Percentiles rank a stretch among this genome's conserved stretches.
phyloP scores from a whole-genome alignment of 2,329 filamentous ascomycete genomes.

The Clarireedia homoeocarpa region DNA sequence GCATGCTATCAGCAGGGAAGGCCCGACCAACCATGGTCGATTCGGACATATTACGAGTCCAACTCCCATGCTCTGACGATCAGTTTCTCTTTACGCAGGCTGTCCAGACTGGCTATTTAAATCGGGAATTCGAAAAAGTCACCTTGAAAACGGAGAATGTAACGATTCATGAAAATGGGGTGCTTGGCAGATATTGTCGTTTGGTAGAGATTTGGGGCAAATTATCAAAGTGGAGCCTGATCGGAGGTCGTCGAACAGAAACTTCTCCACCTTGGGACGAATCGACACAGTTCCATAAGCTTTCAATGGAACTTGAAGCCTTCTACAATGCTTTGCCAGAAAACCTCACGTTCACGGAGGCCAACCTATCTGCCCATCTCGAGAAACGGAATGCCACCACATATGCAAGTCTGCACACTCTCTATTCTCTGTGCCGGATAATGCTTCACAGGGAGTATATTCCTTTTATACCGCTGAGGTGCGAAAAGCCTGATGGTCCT shows the following conservation, averaged over 20 bases:
- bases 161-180: constrained; percentile 20
- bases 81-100: constrained; percentile 56
- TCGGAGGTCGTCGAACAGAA: constrained; percentile 43
- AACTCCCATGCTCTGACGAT: constrained; percentile 59
- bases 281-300: constrained; percentile 44
- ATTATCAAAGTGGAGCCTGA: constrained; percentile 48
- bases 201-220: constrained; percentile 53
- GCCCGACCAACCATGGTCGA: constrained; percentile 52
- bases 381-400: constrained; percentile 54
- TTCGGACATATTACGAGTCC: constrained; percentile 52
- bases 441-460: constrained; percentile 63
- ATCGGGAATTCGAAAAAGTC: constrained; percentile 34
- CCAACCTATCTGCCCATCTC: constrained; percentile 59
- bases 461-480: constrained; percentile 54
- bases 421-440: constrained; percentile 57
- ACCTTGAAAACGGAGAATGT: constrained; percentile 31
- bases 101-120: constrained; percentile 44
- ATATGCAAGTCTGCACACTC: constrained; percentile 60
- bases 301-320: constrained; percentile 42
- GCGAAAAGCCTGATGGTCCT: constrained; percentile 42
- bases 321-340: constrained; percentile 48
- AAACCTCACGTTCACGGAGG: constrained; percentile 46
- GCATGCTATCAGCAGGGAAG: constrained; percentile 58
- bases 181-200: constrained; percentile 43
- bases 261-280: constrained; percentile 51